phyloP scores from a whole-genome alignment of 2,329 filamentous ascomycete species.

The Podosphaera leucotricha region DNA sequence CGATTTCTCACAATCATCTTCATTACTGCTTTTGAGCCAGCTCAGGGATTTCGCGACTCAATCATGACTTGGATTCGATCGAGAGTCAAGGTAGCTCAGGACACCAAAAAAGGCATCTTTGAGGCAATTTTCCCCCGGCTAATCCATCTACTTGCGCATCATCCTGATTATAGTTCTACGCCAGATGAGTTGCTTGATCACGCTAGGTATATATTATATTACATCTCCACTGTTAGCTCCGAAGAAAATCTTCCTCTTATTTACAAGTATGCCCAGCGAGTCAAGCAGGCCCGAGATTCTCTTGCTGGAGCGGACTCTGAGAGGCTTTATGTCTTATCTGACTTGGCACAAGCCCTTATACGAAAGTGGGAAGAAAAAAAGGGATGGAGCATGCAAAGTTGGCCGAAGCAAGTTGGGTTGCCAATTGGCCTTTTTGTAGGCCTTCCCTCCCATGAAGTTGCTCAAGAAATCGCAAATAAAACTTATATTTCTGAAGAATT shows the following conservation, averaged over 20 bases:
- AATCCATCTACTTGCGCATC: conserved; percentile 72
- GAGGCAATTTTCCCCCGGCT: conserved; percentile 65
- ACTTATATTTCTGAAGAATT: conserved; percentile 56
- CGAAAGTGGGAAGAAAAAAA: conserved; percentile 69
- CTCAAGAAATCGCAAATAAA: conserved; percentile 69
- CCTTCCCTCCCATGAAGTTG: conserved; percentile 52
- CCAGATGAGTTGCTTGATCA: conserved; percentile 55
- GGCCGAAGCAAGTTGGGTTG: conserved; percentile 56
- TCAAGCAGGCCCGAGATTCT: conserved; percentile 73
- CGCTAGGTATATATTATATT: conserved; percentile 74
- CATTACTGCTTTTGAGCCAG: conserved; percentile 75
- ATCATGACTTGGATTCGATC: conserved; percentile 79
- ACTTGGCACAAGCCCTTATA: conserved; percentile 63
- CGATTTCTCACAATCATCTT: conserved; percentile 84
- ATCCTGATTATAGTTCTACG: conserved; percentile 59
- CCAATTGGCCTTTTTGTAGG: conserved; percentile 57
- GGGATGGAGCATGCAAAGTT: conserved; percentile 68
- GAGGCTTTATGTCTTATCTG: conserved; percentile 65
- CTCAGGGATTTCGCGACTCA: conserved; percentile 43
- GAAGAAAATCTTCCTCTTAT: conserved; percentile 75
- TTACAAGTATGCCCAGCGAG: conserved; percentile 73
- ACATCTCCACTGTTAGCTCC: conserved; percentile 57
- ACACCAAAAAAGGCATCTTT: conserved; percentile 39
- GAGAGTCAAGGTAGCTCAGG: conserved; percentile 40
- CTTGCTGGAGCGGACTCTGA: conserved; percentile 45